Conservation (phyloP, 768 basidiomycete genomes). For the Lactifluus hygrophoroides region DNA sequence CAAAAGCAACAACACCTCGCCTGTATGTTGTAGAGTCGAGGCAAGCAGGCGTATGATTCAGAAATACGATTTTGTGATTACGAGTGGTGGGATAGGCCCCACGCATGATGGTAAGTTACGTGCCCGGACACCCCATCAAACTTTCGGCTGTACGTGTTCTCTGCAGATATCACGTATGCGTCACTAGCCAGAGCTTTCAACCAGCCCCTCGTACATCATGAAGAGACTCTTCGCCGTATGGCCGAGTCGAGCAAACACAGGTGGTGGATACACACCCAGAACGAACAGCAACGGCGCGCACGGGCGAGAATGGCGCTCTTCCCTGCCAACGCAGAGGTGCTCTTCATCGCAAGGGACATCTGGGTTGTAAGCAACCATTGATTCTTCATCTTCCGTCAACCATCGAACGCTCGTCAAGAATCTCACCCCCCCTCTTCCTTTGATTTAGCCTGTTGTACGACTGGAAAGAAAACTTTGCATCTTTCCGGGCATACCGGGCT, state of each 20-base stretch:
- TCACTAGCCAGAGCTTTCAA: slow-evolving; percentile 81
- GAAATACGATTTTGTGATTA: slow-evolving; percentile 85
- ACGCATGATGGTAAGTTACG: slow-evolving; percentile 69
- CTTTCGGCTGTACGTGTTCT: not conserved
- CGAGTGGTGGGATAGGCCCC: slow-evolving; percentile 85
- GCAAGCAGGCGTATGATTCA: slow-evolving; percentile 75
- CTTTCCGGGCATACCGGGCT: slow-evolving; percentile 81
- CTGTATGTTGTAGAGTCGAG: slow-evolving; percentile 49
- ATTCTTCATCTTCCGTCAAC: not conserved
- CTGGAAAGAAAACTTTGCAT: slow-evolving; percentile 82
- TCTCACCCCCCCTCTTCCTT: not conserved
- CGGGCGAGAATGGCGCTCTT: slow-evolving; percentile 87
- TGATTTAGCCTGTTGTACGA: slow-evolving; percentile 69
- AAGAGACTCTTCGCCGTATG: slow-evolving; percentile 74
- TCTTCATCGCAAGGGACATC: slow-evolving; percentile 71
- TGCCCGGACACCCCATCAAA: not conserved
- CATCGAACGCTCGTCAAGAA: slow-evolving; percentile 12
- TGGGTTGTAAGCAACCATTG: slow-evolving; percentile 62
- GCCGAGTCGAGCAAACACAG: slow-evolving; percentile 47
- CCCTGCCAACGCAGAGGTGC: slow-evolving; percentile 65
- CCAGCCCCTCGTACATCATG: slow-evolving; percentile 59
- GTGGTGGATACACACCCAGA: slow-evolving; percentile 52
- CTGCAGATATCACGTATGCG: slow-evolving; percentile 77
- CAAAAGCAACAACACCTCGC: not conserved
- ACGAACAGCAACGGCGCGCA: slow-evolving; percentile 65